Conservation (phyloP, 306 rosid species). For the Oxytropis ochrocephala region DNA sequence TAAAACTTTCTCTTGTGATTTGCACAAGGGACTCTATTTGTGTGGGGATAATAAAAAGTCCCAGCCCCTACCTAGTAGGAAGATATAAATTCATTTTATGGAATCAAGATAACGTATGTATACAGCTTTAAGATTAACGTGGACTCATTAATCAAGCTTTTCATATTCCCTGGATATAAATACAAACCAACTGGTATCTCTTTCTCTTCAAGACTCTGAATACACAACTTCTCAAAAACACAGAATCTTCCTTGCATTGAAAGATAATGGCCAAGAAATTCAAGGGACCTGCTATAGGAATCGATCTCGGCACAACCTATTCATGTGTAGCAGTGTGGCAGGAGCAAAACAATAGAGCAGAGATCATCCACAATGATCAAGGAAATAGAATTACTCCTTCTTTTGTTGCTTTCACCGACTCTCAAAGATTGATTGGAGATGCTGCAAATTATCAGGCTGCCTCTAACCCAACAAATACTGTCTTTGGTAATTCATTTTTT, state of each 20-base stretch:
- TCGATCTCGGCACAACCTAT: neutral
- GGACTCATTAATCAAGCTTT: no score
- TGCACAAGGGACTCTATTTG: no score
- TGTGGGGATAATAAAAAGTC: no score
- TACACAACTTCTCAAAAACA: neutral
- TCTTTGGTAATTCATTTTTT: neutral
- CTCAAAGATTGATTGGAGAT: neutral
- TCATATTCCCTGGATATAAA: no score
- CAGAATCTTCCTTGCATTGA: neutral
- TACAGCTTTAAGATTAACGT: no score
- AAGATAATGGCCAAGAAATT: neutral
- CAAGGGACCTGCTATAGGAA: neutral
- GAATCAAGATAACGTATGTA: no score
- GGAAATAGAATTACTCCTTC: constrained; percentile 52
- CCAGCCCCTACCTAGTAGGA: no score
- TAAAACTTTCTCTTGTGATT: no score
- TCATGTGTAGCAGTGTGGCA: constrained; percentile 54
- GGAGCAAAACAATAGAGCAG: constrained; percentile 38
- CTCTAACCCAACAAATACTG: neutral
- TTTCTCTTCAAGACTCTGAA: no score
- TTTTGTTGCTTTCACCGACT: neutral
- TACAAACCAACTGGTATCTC: no score
- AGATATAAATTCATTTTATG: no score
- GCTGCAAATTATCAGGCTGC: constrained; percentile 3
- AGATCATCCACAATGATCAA: constrained; percentile 50